Base-by-base conservation (phyloP, 257 asterid genomes). In the Solanum sejunctum region DNA sequence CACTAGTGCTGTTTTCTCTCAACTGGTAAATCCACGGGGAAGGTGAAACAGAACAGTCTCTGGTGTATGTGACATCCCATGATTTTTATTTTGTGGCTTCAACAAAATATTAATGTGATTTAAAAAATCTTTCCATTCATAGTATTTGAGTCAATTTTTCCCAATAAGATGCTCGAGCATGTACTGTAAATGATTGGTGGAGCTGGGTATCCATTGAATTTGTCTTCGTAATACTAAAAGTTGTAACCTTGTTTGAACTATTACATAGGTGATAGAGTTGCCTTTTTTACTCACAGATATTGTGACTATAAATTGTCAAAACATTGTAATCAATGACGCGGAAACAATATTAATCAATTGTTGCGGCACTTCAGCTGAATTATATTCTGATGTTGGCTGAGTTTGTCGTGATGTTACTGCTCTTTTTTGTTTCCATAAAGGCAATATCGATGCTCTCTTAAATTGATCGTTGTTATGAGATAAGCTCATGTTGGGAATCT, bases 11-110 rank as follows among this genome's bases (percentile, higher is more conserved):
- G 97, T 93, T 88, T 93, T 93, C 88, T 92, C 97, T 18, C 95
- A 93, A 89, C 95, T 93, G 18, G 97, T 93, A 73, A 93, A 93
- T 86, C 97, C 97, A 67, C 94, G 95, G 41, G 97, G 97, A 56
- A 87, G 97, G 88, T 93, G 92, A 90, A 85, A 64, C 43, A 81
- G 23, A 10, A 52, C 18, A 52, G 28, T 75, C 81, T 73, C 60
- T 49, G 8, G 82, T 75, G 43, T 49, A 75, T 49, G 82, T 75
- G 49, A 84, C 43, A 5, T 28, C 36, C 63, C 55, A 55, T 43
- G 56, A 84, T 64, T 56, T 26, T 77, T 77, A 66, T 41, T 75
- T 71, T 84, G 21, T 58, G 84, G 87, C 63, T 21, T 70, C 71
- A 51, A 52, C 49, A 11, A 55, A 78, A 28, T 26, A 54, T 78